Evolutionary conservation across 1,284 basidiomycete genomes (phyloP), one percentile per base, ranked within the genome.

Genomic region (Termitomyces sp.): DNA sequence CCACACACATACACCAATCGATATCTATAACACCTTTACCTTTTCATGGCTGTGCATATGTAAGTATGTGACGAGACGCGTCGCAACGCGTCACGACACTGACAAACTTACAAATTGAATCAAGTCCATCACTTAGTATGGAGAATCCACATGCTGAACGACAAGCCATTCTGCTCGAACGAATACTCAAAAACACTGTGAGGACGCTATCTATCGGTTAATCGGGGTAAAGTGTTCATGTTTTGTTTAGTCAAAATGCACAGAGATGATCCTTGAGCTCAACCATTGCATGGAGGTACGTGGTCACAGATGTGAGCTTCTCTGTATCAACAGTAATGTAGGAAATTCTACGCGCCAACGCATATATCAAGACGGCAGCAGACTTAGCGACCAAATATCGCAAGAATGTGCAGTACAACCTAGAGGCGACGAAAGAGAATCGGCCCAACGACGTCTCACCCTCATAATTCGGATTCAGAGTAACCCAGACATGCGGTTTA

Each of bases 81-180:
- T 55, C 31, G 19, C 16, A 1, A 48, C 46, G 37, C 34, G 56
- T 57, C 55, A 57, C 53, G 21, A 46, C n/a, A n/a, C n/a, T n/a
- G n/a, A 7, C 48, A 21, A 31, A 26, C 30, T 31, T 24, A n/a
- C n/a, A n/a, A n/a, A n/a, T n/a, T n/a, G 18, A 5, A 19, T 24
- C 24, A 53, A 41, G 33, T 33, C 37, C 47, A 24, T 42, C 37
- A 35, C n/a, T n/a, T n/a, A 2, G 19, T 1, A 93, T 94, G 91
- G 89, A 93, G 71, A 93, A 93, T 67, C 91, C 89, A 24, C 91
- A 96, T 65, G 91, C 93, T 56, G 91, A 94, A 68, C 79, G 91
- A 55, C 93, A 97, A 67, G 91, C 89, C 31, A 83, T 93, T 35
- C 78, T 96, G 31, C 77, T 96, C 3, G 91, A 94, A 63, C 81